Evolutionary conservation across 805 yeast genomes (phyloP), one percentile per base, ranked within the genome.

Genomic region (Wickerhamiella cacticola): DNA sequence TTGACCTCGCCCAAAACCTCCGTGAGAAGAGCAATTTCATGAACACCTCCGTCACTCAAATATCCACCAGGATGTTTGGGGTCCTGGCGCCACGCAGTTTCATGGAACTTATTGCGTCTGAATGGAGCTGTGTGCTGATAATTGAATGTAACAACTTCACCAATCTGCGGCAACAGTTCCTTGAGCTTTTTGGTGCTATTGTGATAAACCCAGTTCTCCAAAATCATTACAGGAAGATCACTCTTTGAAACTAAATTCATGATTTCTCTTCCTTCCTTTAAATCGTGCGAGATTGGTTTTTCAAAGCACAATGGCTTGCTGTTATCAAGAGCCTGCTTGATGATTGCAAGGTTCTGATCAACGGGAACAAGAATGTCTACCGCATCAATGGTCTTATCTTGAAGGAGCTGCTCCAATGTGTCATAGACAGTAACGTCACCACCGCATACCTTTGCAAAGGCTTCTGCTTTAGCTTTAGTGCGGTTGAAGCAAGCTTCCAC

Each of bases 1-100:
- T 73, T 76, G 13, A 86, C 80, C 21, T 71, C 69, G 46, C 97
- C 96, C 48, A 89, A 69, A 16, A 86, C 78, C 51, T 78, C 85
- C 7, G 95, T 86, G 54, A 88, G 72, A 33, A 86, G 68, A 2
- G 95, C 95, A 63, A 88, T 68, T 64, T 88, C 96, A 66, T 89
- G 97, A 21, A 89, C 97, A 62, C 96, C 97, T 59, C 96, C 96
- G 59, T 89, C 97, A 50, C 89, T 80, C 57, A 89, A 69, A 65
- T 71, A 88, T 0, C 96, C 96, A 48, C 97, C 97, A 55, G 87
- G 75, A 62, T 89, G 96, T 64, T 85, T 80, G 26, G 97, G 96
- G 42, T 79, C 71, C 61, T 74, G 76, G 72, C 96, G 80, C 97
- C 97, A 89, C 13, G 79, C 48, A 1, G 96, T 88, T 41, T 63